Base-by-base conservation (phyloP, 2,329 filamentous ascomycete genomes). In the Tothia fuscella region DNA sequence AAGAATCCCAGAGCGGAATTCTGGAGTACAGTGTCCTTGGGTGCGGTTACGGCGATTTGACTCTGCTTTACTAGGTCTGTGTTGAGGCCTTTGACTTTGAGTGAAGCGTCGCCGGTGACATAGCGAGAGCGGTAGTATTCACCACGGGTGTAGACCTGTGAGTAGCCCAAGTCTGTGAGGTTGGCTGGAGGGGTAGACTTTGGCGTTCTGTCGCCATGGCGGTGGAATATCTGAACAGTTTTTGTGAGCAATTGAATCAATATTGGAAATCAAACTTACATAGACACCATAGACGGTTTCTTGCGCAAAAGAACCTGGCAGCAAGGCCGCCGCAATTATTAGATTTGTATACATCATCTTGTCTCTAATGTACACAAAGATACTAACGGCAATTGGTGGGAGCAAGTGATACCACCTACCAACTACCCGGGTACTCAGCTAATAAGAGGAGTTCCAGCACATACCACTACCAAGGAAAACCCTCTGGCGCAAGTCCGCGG, bases 161-260 rank as follows among this genome's bases (percentile, higher is more conserved):
- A 64, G 56, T 88, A 86, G 24, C 88, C 88, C 39, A 94, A 71
- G 46, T 80, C 71, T 10, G 88, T 94, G 57, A 95, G 64, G 49
- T 72, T 71, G 21, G 83, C 76, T 10, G 82, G 81, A 34, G 77
- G 68, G 48, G 76, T 76, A 14, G 75, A 68, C 65, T 93, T 94
- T 48, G 84, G 65, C 1, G 86, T 89, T 43, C 88, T 78, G 61
- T 95, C 88, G 44, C 88, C 88, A 64, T 95, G 88, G 34, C 88
- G 82, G 51, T 85, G 78, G 68, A 93, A 93, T 61, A 94, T 78
- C 61, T 88, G 91, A 9, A n/a, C 20, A n/a, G n/a, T n/a, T n/a
- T 38, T 10, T 7, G 2, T 2, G 9, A 38, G 3, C 7, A 5
- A 37, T 17, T 37, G 16, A 5, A 32, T 5, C 30, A 29, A 34